Conservation (phyloP, 2,329 filamentous ascomycete species). For the Ophiocordyceps camponoti-floridani region DNA sequence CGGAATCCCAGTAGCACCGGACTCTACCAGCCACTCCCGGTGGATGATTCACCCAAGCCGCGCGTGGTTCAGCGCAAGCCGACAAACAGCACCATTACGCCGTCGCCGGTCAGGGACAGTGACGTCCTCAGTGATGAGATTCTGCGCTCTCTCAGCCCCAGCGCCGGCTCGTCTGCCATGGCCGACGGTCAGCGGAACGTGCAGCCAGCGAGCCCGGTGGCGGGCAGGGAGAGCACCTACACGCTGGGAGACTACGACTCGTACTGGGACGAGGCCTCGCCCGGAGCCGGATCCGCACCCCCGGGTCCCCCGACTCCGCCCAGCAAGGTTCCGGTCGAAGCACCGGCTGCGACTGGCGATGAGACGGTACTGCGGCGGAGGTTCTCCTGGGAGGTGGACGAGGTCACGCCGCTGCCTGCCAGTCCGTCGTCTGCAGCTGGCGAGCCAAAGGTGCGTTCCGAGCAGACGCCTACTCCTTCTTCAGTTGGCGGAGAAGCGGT, state of each 20-base stretch:
- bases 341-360: not conserved
- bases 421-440: not conserved
- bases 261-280: conserved; percentile 35
- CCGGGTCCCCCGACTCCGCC: not conserved
- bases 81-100: conserved; percentile 29
- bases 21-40: conserved; percentile 5
- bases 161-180: conserved; percentile 9
- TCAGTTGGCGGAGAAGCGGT: not conserved
- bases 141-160: conserved; percentile 45
- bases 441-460: not conserved
- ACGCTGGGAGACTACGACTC: conserved; percentile 48
- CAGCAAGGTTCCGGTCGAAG: too few relatives aligned
- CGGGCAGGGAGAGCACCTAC: conserved; percentile 39
- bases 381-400: conserved; percentile 20
- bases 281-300: conserved; percentile 3
- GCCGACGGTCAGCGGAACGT: conserved; percentile 4
- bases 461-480: conserved; percentile 1
- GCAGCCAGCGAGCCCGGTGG: conserved; percentile 4
- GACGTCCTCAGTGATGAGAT: conserved; percentile 60
- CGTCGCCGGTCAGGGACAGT: conserved; percentile 46
- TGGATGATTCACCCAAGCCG: conserved; percentile 16
- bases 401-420: not conserved
- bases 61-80: conserved; percentile 20
- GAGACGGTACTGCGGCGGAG: conserved; percentile 8
- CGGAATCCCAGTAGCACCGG: not conserved